These are phyloP conservation scores for Yamadazyma diddensiae DNA, from an alignment of 1,139 yeast species.

Conservation along the genomic window DNA sequence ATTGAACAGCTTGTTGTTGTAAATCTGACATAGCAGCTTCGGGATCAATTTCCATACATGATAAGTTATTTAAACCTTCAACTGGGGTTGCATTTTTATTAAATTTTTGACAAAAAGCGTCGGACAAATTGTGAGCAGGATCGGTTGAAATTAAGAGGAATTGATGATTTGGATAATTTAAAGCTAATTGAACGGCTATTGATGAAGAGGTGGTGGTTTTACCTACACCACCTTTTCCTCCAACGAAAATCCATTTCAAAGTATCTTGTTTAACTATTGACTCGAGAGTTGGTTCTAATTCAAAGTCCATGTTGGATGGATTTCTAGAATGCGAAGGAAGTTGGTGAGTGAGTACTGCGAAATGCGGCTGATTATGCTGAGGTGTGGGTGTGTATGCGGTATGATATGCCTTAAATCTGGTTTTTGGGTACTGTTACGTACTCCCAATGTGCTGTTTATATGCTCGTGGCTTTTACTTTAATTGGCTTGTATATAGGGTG, in stretches of 20 bases:
- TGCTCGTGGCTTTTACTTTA: too few species aligned
- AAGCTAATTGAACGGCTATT: slow-evolving; percentile 84
- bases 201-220: slow-evolving; percentile 97
- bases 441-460: too few species aligned
- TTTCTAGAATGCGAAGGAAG: too few species aligned
- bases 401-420: too few species aligned
- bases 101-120: slow-evolving; percentile 96
- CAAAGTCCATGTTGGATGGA: slow-evolving; percentile 43
- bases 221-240: slow-evolving; percentile 99
- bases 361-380: neutral
- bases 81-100: slow-evolving; percentile 95
- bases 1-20: slow-evolving; percentile 57
- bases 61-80: slow-evolving; percentile 80
- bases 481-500: too few species aligned
- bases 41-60: slow-evolving; percentile 99
- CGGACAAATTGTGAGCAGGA: slow-evolving; percentile 96
- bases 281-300: slow-evolving; percentile 64
- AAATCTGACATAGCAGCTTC: slow-evolving; percentile 90
- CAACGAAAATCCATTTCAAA: slow-evolving; percentile 94
- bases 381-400: neutral
- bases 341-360: neutral
- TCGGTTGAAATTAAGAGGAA: slow-evolving; percentile 92
- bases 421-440: too few species aligned
- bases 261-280: slow-evolving; percentile 64
- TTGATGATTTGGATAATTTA: slow-evolving; percentile 75